Base-by-base conservation (phyloP, 805 yeast genomes). In the Teunomyces cretensis region DNA sequence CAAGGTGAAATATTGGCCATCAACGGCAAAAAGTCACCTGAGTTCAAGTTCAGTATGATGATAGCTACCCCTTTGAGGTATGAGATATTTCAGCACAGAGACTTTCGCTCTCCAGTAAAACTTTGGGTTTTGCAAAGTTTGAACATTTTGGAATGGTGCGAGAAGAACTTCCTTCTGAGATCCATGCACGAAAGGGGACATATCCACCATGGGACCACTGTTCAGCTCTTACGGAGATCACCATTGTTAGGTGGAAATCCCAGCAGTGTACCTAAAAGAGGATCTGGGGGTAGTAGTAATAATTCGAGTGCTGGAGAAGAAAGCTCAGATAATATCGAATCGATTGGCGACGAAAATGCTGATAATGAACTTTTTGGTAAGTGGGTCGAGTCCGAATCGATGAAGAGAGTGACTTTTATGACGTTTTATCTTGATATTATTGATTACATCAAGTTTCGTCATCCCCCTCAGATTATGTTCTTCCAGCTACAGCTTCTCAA, bases 191-290 rank as follows among this genome's bases (percentile, higher is more conserved):
- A 88, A 64, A 65, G 96, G 39, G 86, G 88, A 0, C 92, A 85
- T 62, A 68, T 89, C 15, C 96, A 89, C 59, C 96, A 88, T 61
- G 96, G 94, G 4, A 85, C 96, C 0, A 82, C 91, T 0, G 82
- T 88, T 33, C 96, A 88, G 62, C 65, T 88, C 35, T 65, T 88
- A 41, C 68, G 95, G 52, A 72, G 96, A 53, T 80, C 88, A 0
- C 88, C 95, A 1, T 78, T 86, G 1, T 63, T 88, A 28, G 90
- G 90, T 11, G 90, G 90, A 0, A 80, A 84, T 45, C 87, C 89
- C 0, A 64, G 60, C 37, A 65, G 54, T 38, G 53, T 51, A 43
- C 65, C 54, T 13, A 61, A 53, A 43, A 59, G 45, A 36, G 55
- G 51, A 3, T 44, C 46, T 43, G 64, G 41, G 43, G 55, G 51